Evolutionary conservation across 1,284 basidiomycete species (phyloP).

Genomic region (Ceratobasidium sp.): DNA sequence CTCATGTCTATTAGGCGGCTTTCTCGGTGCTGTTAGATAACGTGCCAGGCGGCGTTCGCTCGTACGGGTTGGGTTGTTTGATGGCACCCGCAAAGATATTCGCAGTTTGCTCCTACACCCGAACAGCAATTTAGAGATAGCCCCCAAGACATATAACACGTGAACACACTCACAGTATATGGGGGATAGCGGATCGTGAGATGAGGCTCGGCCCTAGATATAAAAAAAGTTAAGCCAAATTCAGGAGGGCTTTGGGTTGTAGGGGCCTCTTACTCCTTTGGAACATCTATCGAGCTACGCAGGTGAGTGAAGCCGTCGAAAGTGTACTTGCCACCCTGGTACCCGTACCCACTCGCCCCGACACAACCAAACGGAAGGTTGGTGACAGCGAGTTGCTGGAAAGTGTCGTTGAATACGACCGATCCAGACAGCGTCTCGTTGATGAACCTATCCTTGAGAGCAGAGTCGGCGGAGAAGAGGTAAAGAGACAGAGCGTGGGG

Average conservation of each 20-base stretch:
- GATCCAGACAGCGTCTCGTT: constrained; percentile 45
- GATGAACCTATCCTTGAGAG: constrained; percentile 45
- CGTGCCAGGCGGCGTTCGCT: constrained; percentile 21
- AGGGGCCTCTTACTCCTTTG: constrained; percentile 34
- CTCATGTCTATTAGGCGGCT: neutral
- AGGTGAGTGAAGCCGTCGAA: constrained; percentile 45
- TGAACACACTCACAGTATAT: constrained; percentile 23
- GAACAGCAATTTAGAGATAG: neutral
- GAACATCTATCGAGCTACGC: constrained; percentile 46
- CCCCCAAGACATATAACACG: neutral
- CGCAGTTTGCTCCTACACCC: constrained; percentile 27
- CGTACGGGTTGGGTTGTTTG: constrained; percentile 37
- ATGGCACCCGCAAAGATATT: constrained; percentile 29
- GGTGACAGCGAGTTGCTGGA: constrained; percentile 46
- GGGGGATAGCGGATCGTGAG: constrained; percentile 45
- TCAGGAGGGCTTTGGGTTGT: neutral
- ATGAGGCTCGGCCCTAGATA: constrained; percentile 39
- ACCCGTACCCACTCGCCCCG: constrained; percentile 47
- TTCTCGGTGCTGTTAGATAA: constrained; percentile 1
- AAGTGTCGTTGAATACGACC: constrained; percentile 48
- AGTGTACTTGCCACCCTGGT: constrained; percentile 44
- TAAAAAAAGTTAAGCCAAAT: neutral
- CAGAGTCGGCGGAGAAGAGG: constrained; percentile 45
- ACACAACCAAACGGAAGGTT: constrained; percentile 49
- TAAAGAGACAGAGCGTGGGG: constrained; percentile 45